Conservation (phyloP, 768 basidiomycete species). For the Lactarius indigo region DNA sequence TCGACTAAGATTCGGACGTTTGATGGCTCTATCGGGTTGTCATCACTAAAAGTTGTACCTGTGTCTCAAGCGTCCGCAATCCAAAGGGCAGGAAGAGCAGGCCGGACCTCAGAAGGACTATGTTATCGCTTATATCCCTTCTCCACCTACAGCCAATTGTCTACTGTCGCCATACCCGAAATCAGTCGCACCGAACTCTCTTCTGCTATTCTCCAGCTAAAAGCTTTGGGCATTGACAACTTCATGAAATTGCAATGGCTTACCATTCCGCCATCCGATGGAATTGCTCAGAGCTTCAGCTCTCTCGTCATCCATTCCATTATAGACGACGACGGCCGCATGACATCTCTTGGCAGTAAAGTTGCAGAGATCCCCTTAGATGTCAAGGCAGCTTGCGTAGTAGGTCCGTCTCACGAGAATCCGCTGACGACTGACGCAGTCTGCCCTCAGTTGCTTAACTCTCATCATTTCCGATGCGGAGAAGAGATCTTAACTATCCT, state of each 20-base stretch:
- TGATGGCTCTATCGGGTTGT: constrained; percentile 81
- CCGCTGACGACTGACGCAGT: background rate
- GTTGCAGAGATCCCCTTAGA: constrained; percentile 96
- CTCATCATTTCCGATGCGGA: constrained; percentile 82
- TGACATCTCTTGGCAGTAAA: constrained; percentile 74
- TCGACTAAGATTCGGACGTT: constrained; percentile 74
- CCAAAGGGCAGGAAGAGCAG: constrained; percentile 92
- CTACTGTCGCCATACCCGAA: constrained; percentile 78
- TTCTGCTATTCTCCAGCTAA: constrained; percentile 88
- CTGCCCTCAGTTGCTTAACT: constrained; percentile 68
- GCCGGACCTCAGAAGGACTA: constrained; percentile 86
- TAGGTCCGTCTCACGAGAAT: constrained; percentile 35
- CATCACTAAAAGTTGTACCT: constrained; percentile 79
- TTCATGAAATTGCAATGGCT: constrained; percentile 97
- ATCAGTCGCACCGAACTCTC: constrained; percentile 89
- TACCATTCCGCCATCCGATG: constrained; percentile 80
- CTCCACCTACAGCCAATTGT: constrained; percentile 54
- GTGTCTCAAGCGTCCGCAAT: constrained; percentile 86
- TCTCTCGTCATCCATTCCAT: constrained; percentile 77
- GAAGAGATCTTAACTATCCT: constrained; percentile 96
- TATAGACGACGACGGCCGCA: constrained; percentile 74
- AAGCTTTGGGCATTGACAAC: constrained; percentile 93
- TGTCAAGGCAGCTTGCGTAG: constrained; percentile 91
- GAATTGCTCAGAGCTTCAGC: constrained; percentile 82
- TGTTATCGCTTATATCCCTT: constrained; percentile 89